Conservation (phyloP, 306 rosid species). For the Vicia villosa region DNA sequence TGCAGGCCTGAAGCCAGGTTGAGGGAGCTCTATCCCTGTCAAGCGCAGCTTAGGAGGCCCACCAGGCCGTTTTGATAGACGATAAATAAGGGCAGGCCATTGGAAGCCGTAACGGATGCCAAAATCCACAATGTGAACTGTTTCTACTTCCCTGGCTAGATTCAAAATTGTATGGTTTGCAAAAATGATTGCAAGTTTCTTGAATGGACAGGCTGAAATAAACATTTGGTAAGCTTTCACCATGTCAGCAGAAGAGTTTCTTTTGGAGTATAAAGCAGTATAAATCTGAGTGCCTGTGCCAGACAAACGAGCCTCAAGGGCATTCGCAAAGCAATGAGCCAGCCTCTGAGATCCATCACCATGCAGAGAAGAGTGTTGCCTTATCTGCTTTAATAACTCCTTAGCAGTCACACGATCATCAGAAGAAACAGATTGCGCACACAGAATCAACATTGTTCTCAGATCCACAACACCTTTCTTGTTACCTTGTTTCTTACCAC, state of each 20-base stretch:
- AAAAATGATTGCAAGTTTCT: slow-evolving; percentile 51
- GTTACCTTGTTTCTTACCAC: slow-evolving; percentile 42
- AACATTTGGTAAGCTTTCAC: slow-evolving; percentile 57
- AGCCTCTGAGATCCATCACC: slow-evolving; percentile 73
- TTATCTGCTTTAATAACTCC: slow-evolving; percentile 66
- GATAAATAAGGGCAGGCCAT: slow-evolving; percentile 74
- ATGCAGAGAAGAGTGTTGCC: slow-evolving; percentile 60
- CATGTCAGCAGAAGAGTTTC: slow-evolving; percentile 51
- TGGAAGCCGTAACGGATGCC: slow-evolving; percentile 86
- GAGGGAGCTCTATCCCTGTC: slow-evolving; percentile 82
- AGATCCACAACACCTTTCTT: slow-evolving; percentile 56
- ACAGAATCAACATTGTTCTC: slow-evolving; percentile 56
- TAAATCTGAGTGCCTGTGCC: slow-evolving; percentile 54
- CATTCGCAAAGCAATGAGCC: slow-evolving; percentile 70
- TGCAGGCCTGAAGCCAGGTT: slow-evolving; percentile 71
- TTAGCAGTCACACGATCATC: slow-evolving; percentile 53
- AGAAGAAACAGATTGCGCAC: slow-evolving; percentile 70
- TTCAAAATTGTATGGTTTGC: slow-evolving; percentile 54
- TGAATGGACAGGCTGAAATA: slow-evolving; percentile 56
- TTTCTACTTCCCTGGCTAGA: slow-evolving; percentile 45
- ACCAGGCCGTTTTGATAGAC: slow-evolving; percentile 56
- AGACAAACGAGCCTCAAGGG: slow-evolving; percentile 69
- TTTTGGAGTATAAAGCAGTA: slow-evolving; percentile 41
- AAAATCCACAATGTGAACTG: slow-evolving; percentile 72
- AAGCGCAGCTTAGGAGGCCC: slow-evolving; percentile 80